Conservation (phyloP, 2,329 filamentous ascomycete genomes). For the Beauveria brongniartii region DNA sequence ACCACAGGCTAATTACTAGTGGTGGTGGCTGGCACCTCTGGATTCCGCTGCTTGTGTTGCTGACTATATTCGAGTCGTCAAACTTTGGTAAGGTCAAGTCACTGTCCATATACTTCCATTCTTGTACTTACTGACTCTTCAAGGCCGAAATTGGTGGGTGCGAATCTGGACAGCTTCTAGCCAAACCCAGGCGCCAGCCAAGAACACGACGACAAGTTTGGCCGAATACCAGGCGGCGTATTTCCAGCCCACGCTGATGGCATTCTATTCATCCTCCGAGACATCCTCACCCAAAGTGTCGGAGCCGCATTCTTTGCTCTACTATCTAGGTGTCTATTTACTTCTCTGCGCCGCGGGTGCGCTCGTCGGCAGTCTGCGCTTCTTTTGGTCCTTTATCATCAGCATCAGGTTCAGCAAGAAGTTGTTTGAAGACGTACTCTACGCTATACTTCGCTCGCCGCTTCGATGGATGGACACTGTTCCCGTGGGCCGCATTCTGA, state of each 20-base stretch:
- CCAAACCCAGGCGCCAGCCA: conserved; percentile 26
- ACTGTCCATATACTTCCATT: accelerated
- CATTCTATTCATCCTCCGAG: not conserved
- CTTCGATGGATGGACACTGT: conserved; percentile 74
- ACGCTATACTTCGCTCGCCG: conserved; percentile 61
- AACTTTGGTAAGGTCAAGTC: conserved; percentile 30
- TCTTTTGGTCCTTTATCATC: conserved; percentile 54
- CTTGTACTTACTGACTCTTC: not conserved
- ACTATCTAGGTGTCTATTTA: conserved; percentile 63
- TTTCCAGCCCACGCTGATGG: conserved; percentile 17
- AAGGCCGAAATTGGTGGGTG: conserved; percentile 53
- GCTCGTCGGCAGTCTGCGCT: conserved; percentile 53
- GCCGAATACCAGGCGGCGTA: conserved; percentile 9
- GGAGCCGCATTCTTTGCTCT: conserved; percentile 35
- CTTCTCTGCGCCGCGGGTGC: conserved; percentile 48
- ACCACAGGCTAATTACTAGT: conserved; percentile 55
- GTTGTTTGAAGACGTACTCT: conserved; percentile 60
- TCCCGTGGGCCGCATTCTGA: conserved; percentile 66
- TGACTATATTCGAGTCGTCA: conserved; percentile 43
- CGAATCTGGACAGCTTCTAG: conserved; percentile 50
- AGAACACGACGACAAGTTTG: not conserved
- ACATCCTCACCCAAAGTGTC: conserved; percentile 6
- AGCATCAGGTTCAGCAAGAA: conserved; percentile 59
- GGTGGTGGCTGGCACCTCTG: conserved; percentile 59
- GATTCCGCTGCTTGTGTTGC: conserved; percentile 45